Evolutionary conservation across 2,329 filamentous ascomycete species (phyloP), one percentile per base, ranked within the genome.

Genomic region (Fragosphaeria purpurea): DNA sequence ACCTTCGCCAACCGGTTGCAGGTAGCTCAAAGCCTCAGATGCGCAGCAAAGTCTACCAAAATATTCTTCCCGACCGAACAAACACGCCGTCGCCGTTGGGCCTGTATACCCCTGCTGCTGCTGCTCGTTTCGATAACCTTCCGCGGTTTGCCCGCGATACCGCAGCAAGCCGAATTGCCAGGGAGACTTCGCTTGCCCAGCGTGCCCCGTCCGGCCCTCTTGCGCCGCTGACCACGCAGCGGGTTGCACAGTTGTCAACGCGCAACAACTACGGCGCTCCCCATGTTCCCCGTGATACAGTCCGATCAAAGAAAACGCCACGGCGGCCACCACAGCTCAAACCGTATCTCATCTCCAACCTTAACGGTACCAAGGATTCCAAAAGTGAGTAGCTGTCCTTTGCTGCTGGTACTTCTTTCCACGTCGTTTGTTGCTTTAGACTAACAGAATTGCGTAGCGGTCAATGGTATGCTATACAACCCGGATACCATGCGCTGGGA

Each of bases 401-500:
- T 37, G 3, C 12, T 11, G 39, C 37, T 31, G 32, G 3, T 32
- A 12, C 22, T 22, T 22, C 22, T 22, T 22, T 42, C 39, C n/a
- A 41, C 34, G 6, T 48, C 13, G 6, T 13, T n/a, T 34, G 35
- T 37, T 11, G 35, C 35, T 9, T 12, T n/a, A n/a, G 44, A 41
- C 49, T 42, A 42, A 53, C 42, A 22, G 7, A 6, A 10, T 22
- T 22, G 35, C 43, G 34, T 56, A 91, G 88, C 83, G 61, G 79
- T 95, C 54, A 93, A 95, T 66, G 93, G 91, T 56, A 98, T 98
- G 93, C 84, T 82, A 50, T 98, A 95, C 65, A 97, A 98, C 62
- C 88, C 93, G 6, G 73, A 77, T 33, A 86, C 87, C 7, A 93
- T 83, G 62, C 79, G 82, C 46, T 98, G 93, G 93, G 93, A 98